Conservation (phyloP, 2,329 filamentous ascomycete species). For the Trichoderma endophyticum region DNA sequence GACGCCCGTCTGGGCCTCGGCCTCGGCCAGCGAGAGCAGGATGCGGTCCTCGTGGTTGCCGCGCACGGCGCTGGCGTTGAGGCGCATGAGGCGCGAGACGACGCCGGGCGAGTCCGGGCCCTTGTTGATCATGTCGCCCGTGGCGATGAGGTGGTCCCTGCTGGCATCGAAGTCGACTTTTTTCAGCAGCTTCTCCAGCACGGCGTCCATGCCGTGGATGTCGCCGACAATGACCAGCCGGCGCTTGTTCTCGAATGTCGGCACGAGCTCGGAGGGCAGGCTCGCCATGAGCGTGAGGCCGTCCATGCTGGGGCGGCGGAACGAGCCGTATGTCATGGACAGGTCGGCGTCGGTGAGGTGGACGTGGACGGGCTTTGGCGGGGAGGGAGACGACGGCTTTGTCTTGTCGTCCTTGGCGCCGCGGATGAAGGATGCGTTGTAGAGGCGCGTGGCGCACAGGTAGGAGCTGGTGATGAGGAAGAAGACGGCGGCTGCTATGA, state of each 20-base stretch:
- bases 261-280: slow-evolving; percentile 31
- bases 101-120: slow-evolving; percentile 80
- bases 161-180: slow-evolving; percentile 58
- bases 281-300: slow-evolving; percentile 30
- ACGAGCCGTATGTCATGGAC: slow-evolving; percentile 41
- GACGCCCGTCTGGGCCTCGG: slow-evolving; percentile 27
- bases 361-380: slow-evolving; percentile 3
- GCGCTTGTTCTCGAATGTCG: slow-evolving; percentile 41
- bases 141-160: slow-evolving; percentile 69
- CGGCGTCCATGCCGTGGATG: slow-evolving; percentile 79
- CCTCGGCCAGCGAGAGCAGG: slow-evolving; percentile 57
- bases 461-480: slow-evolving; percentile 36
- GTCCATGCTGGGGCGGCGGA: slow-evolving; percentile 38
- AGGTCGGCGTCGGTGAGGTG: slow-evolving; percentile 30
- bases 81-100: slow-evolving; percentile 67
- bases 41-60: slow-evolving; percentile 92
- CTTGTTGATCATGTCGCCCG: slow-evolving; percentile 80
- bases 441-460: slow-evolving; percentile 35
- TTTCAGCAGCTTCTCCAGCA: slow-evolving; percentile 63
- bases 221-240: slow-evolving; percentile 83
- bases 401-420: neutral
- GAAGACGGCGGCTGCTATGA: slow-evolving; percentile 31
- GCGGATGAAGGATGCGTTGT: slow-evolving; percentile 18
- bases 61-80: slow-evolving; percentile 77
- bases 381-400: neutral